Conservation (phyloP, 148 eudicot species). For the Cornus florida region DNA sequence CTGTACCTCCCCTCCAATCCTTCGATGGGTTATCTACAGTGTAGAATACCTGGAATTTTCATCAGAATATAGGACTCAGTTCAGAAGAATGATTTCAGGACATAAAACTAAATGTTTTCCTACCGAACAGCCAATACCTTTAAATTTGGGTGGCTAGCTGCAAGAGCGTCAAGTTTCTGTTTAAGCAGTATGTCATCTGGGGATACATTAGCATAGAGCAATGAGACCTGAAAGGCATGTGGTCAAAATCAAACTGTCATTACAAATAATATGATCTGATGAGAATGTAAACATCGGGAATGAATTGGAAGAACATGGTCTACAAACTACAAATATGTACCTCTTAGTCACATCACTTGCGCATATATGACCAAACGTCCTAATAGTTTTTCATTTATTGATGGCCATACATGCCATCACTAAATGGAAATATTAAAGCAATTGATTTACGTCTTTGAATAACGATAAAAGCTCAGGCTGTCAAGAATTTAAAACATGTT, state of each 20-base stretch:
- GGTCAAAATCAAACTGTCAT: not conserved
- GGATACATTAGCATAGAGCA: conserved; percentile 88
- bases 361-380: not conserved
- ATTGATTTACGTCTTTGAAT: not conserved
- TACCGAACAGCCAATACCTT: conserved; percentile 48
- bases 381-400: not conserved
- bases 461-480: not conserved
- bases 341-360: not conserved
- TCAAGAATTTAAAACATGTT: not conserved
- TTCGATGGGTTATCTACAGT: conserved; percentile 87
- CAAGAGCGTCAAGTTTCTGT: conserved; percentile 89
- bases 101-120: not conserved
- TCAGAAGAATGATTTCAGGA: conserved; percentile 7
- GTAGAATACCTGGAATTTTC: conserved; percentile 64
- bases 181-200: conserved; percentile 94
- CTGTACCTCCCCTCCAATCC: conserved; percentile 88
- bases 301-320: not conserved
- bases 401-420: not conserved
- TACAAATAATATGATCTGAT: not conserved
- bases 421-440: not conserved
- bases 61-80: not conserved
- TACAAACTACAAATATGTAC: not conserved
- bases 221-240: conserved; percentile 58
- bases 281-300: not conserved
- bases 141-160: conserved; percentile 80